A percentile compares a stretch with the other conserved stretches of the same genome.
Conservation (phyloP, 176 grass and related monocot genomes). For the Metroxylon sagu region DNA sequence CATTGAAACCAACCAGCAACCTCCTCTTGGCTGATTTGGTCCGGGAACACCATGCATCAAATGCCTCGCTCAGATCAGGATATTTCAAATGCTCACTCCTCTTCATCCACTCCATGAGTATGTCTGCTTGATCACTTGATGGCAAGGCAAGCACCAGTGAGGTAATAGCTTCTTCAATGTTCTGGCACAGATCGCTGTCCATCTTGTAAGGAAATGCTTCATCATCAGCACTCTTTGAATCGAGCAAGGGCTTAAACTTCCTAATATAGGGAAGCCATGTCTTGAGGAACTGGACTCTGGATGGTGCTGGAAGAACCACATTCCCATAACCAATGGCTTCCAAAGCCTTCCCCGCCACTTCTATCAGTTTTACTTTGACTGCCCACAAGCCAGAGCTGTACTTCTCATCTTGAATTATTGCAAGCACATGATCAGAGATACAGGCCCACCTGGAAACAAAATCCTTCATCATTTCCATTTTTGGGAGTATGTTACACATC, state of each 20-base stretch:
- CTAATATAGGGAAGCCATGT: slow-evolving; percentile 82
- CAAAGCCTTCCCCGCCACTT: slow-evolving; percentile 72
- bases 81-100: slow-evolving; percentile 59
- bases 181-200: slow-evolving; percentile 59
- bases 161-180: slow-evolving; percentile 74
- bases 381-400: slow-evolving; percentile 49
- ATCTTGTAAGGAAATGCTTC: slow-evolving; percentile 35
- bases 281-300: slow-evolving; percentile 57
- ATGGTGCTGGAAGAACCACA: slow-evolving; percentile 56
- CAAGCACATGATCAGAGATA: slow-evolving; percentile 45
- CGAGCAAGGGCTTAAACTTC: slow-evolving; percentile 49
- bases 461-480: slow-evolving; percentile 74
- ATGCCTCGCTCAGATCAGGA: slow-evolving; percentile 92
- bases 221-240: slow-evolving; percentile 35
- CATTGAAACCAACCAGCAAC: slow-evolving; percentile 35
- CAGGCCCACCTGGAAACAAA: slow-evolving; percentile 71
- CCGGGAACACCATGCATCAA: slow-evolving; percentile 91
- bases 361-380: slow-evolving; percentile 63
- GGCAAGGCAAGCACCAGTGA: slow-evolving; percentile 72
- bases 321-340: slow-evolving; percentile 85
- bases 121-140: slow-evolving; percentile 73
- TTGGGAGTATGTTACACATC: slow-evolving; percentile 50
- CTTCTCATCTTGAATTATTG: slow-evolving; percentile 40
- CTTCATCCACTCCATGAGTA: slow-evolving; percentile 72
- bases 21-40: slow-evolving; percentile 82